These are phyloP conservation scores for Cornus florida DNA, from an alignment of 148 eudicot species.

Conservation along the genomic window DNA sequence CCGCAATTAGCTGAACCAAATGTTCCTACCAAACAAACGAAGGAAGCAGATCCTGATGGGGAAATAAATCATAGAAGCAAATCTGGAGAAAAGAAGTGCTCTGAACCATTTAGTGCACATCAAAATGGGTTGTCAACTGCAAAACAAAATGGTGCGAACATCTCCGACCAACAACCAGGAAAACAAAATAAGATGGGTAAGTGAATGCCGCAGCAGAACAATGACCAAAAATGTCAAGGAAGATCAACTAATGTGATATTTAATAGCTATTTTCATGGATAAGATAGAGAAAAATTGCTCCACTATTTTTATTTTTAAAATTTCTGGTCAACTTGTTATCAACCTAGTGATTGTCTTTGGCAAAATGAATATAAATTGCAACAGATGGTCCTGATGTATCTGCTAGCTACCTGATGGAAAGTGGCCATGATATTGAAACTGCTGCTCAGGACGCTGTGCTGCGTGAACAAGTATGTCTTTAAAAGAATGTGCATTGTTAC, in stretches of 20 bases:
- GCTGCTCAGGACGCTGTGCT: slow-evolving; percentile 83
- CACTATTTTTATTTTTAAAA: slow-evolving; percentile 1
- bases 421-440: slow-evolving; percentile 56
- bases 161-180: slow-evolving; percentile 16
- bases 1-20: slow-evolving; percentile 16
- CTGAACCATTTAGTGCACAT: slow-evolving; percentile 19
- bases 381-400: slow-evolving; percentile 22
- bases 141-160: slow-evolving; percentile 11
- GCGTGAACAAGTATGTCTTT: slow-evolving; percentile 75
- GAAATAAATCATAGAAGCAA: slow-evolving; percentile 11
- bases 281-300: slow-evolving; percentile 11
- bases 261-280: slow-evolving; percentile 10
- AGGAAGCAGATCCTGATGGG: slow-evolving; percentile 12
- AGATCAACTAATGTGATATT: background rate
- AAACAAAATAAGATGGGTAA: slow-evolving; percentile 15
- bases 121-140: slow-evolving; percentile 30
- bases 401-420: slow-evolving; percentile 24
- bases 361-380: slow-evolving; percentile 1
- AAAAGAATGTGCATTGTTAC: background rate
- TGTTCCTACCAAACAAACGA: slow-evolving; percentile 12
- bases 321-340: background rate
- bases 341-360: background rate
- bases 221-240: slow-evolving; percentile 10
- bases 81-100: slow-evolving; percentile 18
- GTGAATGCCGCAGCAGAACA: slow-evolving; percentile 11